Percentiles rank a stretch among this genome's conserved stretches.
These are phyloP conservation scores for Scheffersomyces cryptocercus DNA, from an alignment of 1,139 yeast species.

Conservation along the genomic window DNA sequence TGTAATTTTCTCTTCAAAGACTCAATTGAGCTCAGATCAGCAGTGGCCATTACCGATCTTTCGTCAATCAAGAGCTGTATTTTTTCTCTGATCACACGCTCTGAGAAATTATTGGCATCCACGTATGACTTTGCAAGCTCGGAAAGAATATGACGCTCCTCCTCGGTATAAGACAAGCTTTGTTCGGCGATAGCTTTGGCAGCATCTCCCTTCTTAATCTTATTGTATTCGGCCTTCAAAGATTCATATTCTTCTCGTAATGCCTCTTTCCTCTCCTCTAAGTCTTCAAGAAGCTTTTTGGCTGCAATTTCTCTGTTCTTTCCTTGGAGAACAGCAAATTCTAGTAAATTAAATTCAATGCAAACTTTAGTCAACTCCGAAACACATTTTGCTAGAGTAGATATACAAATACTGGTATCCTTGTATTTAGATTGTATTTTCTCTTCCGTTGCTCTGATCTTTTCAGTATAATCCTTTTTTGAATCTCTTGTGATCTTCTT, in stretches of 20 bases:
- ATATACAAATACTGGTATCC: conserved; percentile 18
- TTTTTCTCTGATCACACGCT: conserved; percentile 29
- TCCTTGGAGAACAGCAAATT: conserved; percentile 27
- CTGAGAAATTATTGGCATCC: conserved; percentile 43
- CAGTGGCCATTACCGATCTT: conserved; percentile 36
- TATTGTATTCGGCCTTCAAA: conserved; percentile 44
- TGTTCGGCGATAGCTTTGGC: conserved; percentile 42
- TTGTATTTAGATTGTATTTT: conserved; percentile 25
- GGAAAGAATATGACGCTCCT: conserved; percentile 42
- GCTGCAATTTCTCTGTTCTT: conserved; percentile 37
- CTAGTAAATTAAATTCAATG: conserved; percentile 22
- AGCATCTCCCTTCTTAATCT: conserved; percentile 46
- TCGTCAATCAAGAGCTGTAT: conserved; percentile 41
- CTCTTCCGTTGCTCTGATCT: conserved; percentile 21
- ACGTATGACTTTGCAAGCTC: conserved; percentile 47
- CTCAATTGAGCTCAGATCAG: conserved; percentile 39
- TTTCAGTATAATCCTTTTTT: conserved; percentile 30
- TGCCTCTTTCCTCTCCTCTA: conserved; percentile 30
- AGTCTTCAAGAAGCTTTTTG: conserved; percentile 30
- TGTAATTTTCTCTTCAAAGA: conserved; percentile 29
- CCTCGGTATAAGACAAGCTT: conserved; percentile 41
- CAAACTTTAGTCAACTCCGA: conserved; percentile 21
- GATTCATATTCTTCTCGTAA: conserved; percentile 34
- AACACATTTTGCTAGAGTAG: conserved; percentile 15
- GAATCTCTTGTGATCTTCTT: conserved; percentile 26